Evolutionary conservation across 1,139 yeast species (phyloP).

Genomic region (Zygoascus meyerae): DNA sequence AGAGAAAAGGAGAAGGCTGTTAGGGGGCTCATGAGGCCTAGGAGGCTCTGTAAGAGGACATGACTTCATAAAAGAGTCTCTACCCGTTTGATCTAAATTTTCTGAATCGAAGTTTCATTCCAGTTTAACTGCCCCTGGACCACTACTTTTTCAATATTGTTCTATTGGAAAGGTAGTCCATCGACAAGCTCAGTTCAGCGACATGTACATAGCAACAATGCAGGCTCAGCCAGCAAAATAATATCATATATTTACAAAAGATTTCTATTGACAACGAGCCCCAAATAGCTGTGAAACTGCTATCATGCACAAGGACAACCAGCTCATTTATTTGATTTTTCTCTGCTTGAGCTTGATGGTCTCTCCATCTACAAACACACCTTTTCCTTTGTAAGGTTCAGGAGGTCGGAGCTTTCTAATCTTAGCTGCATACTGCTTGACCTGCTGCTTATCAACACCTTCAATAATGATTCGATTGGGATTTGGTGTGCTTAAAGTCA

Average conservation of each 20-base stretch:
- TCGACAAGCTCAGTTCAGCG: no score
- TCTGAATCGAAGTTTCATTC: no score
- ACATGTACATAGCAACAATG: background rate
- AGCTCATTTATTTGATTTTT: conserved; percentile 64
- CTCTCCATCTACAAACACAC: conserved; percentile 87
- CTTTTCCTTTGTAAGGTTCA: conserved; percentile 98
- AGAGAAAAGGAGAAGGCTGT: no score
- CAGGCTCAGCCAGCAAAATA: background rate
- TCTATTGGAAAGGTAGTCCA: no score
- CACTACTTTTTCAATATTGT: no score
- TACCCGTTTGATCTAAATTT: no score
- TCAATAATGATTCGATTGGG: conserved; percentile 86
- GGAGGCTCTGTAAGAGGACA: no score
- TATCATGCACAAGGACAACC: conserved; percentile 10
- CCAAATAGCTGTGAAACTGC: background rate
- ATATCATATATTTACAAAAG: conserved; percentile 7
- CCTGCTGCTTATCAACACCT: conserved; percentile 84
- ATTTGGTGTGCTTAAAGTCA: conserved; percentile 69
- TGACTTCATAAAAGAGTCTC: no score
- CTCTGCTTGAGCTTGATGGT: conserved; percentile 85
- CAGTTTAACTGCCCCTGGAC: no score
- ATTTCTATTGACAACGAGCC: background rate
- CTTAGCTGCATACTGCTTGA: conserved; percentile 81
- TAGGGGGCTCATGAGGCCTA: no score
- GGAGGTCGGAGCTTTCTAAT: conserved; percentile 88